Evolutionary conservation across 805 yeast genomes (phyloP).

Genomic region (Kurtzmaniella cleridarum): DNA sequence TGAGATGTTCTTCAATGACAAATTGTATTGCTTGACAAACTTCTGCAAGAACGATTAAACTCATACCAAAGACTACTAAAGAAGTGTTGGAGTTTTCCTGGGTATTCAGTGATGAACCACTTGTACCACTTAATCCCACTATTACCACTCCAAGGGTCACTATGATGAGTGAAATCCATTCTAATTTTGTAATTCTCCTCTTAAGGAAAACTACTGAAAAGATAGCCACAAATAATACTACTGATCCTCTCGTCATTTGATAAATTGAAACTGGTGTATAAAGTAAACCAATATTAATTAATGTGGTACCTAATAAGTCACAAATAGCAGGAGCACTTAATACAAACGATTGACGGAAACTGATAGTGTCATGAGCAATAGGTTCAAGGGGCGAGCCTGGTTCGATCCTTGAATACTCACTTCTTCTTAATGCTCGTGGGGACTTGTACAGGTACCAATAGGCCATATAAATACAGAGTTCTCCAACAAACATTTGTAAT

Average conservation of each 20-base stretch:
- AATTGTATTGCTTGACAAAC: conserved; percentile 71
- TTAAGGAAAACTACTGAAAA: conserved; percentile 60
- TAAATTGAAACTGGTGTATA: conserved; percentile 75
- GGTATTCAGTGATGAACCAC: conserved; percentile 12
- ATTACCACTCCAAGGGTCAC: conserved; percentile 65
- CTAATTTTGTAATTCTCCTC: conserved; percentile 49
- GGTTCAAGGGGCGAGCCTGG: background rate
- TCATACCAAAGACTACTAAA: conserved; percentile 49
- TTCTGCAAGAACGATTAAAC: conserved; percentile 55
- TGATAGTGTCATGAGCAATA: background rate
- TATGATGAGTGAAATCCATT: conserved; percentile 63
- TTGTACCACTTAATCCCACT: conserved; percentile 68
- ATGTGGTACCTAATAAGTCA: conserved; percentile 68
- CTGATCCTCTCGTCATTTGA: conserved; percentile 81
- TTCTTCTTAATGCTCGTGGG: conserved; percentile 6
- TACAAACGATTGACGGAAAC: conserved; percentile 8
- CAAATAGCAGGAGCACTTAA: conserved; percentile 61
- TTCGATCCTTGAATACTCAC: background rate
- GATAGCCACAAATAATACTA: conserved; percentile 70
- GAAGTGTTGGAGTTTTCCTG: conserved; percentile 11
- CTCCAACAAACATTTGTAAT: conserved; percentile 78
- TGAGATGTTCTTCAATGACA: conserved; percentile 69
- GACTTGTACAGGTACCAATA: conserved; percentile 24
- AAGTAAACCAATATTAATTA: conserved; percentile 69
- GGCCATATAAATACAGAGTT: conserved; percentile 44